phyloP scores from a whole-genome alignment of 2,329 filamentous ascomycete species.

The Madurella mycetomatis region DNA sequence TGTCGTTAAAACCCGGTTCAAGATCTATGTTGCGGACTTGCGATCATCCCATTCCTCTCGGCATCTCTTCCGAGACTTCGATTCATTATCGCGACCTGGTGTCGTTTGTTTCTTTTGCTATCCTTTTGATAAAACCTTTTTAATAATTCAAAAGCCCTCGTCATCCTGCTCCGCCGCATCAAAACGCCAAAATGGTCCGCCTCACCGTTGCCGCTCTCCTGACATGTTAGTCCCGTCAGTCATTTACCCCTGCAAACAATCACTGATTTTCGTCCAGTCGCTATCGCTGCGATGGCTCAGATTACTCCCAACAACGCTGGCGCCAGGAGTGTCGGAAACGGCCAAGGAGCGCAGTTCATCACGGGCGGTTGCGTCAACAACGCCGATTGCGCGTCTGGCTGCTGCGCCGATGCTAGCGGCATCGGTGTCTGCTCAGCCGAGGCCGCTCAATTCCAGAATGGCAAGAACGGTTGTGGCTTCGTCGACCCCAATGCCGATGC shows the following conservation, averaged over 20 bases:
- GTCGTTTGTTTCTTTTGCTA: slow-evolving; percentile 17
- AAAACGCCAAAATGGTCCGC: slow-evolving; percentile 30
- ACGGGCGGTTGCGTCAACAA: slow-evolving; percentile 33
- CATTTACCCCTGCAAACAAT: not conserved
- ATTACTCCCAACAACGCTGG: slow-evolving; percentile 32
- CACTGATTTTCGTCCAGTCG: slow-evolving; percentile 17
- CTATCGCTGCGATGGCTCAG: slow-evolving; percentile 25
- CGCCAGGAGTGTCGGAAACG: slow-evolving; percentile 30
- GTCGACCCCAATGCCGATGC: slow-evolving; percentile 29
- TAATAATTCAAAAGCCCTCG: not conserved
- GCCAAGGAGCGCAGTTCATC: slow-evolving; percentile 30
- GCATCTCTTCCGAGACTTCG: not conserved
- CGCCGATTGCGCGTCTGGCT: slow-evolving; percentile 29
- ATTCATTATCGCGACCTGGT: slow-evolving; percentile 16
- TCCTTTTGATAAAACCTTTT: not conserved
- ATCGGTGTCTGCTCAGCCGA: slow-evolving; percentile 32
- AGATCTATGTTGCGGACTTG: slow-evolving; percentile 12
- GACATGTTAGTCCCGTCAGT: slow-evolving; percentile 23
- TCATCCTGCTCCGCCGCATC: not conserved
- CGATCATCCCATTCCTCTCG: slow-evolving; percentile 10
- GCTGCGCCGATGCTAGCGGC: slow-evolving; percentile 30
- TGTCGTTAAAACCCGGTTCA: not conserved
- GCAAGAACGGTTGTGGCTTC: slow-evolving; percentile 34
- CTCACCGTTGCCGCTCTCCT: slow-evolving; percentile 26
- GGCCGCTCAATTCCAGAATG: slow-evolving; percentile 31